Percentiles rank a stretch among this genome's conserved stretches.
Conservation (phyloP, 805 yeast genomes). For the Candida ulmi region DNA sequence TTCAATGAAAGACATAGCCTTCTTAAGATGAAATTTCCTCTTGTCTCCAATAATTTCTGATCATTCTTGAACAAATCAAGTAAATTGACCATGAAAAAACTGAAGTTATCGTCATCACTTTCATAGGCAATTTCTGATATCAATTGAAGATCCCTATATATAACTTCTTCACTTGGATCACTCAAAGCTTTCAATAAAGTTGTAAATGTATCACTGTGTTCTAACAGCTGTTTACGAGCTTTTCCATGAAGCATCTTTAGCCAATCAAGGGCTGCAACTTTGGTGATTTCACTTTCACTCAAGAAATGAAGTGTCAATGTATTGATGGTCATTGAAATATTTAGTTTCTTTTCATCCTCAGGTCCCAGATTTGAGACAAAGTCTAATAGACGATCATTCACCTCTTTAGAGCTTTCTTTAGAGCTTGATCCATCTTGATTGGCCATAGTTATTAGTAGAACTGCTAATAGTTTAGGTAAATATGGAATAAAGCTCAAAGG, state of each 20-base stretch:
- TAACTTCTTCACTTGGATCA: slow-evolving; percentile 71
- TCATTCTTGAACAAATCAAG: slow-evolving; percentile 67
- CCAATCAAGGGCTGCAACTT: slow-evolving; percentile 88
- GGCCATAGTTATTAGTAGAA: slow-evolving; percentile 58
- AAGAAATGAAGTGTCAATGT: slow-evolving; percentile 67
- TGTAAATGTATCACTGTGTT: slow-evolving; percentile 60
- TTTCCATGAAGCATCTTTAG: slow-evolving; percentile 71
- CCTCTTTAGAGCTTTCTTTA: slow-evolving; percentile 46
- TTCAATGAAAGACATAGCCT: slow-evolving; percentile 77
- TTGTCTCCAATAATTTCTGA: slow-evolving; percentile 53
- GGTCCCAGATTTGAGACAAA: slow-evolving; percentile 30
- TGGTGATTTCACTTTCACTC: slow-evolving; percentile 73
- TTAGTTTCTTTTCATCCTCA: slow-evolving; percentile 30
- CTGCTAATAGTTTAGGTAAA: slow-evolving; percentile 69
- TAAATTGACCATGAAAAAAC: slow-evolving; percentile 67
- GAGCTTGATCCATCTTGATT: slow-evolving; percentile 36
- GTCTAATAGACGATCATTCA: slow-evolving; percentile 53
- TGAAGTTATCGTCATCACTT: slow-evolving; percentile 70
- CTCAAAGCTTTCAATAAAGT: slow-evolving; percentile 69
- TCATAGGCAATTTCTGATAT: slow-evolving; percentile 68
- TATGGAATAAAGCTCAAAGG: slow-evolving; percentile 71
- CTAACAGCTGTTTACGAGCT: slow-evolving; percentile 52
- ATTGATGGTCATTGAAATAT: slow-evolving; percentile 58
- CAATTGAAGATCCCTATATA: slow-evolving; percentile 64
- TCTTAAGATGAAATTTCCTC: slow-evolving; percentile 80